phyloP scores from a whole-genome alignment of 192 early-diverging fungal genomes.

The Podila horticola region DNA sequence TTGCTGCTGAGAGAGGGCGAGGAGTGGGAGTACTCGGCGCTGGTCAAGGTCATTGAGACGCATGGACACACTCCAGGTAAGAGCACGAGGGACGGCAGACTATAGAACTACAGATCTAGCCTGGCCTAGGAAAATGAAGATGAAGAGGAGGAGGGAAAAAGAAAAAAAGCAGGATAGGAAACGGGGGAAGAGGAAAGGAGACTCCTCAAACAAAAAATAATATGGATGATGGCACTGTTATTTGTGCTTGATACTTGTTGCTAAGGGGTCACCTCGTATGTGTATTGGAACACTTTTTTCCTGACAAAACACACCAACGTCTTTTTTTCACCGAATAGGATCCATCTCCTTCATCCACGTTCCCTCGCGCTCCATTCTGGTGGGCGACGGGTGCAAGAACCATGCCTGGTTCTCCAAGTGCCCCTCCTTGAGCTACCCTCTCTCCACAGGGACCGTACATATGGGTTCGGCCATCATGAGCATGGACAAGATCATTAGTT shows the following conservation, averaged over 20 bases:
- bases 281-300: too few species aligned
- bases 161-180: too few species aligned
- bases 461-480: conserved; percentile 33
- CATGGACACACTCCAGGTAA: conserved; percentile 48
- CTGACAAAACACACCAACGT: too few species aligned
- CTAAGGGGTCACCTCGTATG: too few species aligned
- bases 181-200: too few species aligned
- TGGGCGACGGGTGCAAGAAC: conserved; percentile 45
- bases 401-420: conserved; percentile 38
- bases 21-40: conserved; percentile 43
- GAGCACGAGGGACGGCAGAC: too few species aligned
- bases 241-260: too few species aligned
- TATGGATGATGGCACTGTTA: too few species aligned
- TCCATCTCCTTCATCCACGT: conserved; percentile 50
- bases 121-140: too few species aligned
- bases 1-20: conserved; percentile 32
- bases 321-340: conserved; percentile 17
- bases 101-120: too few species aligned
- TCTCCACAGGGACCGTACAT: conserved; percentile 27
- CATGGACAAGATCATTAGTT: conserved; percentile 36
- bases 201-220: too few species aligned
- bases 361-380: conserved; percentile 41
- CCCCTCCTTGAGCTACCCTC: conserved; percentile 14
- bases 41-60: conserved; percentile 42
- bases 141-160: too few species aligned